Conservation (phyloP, 2,329 filamentous ascomycete genomes). For the Curvularia hawaiiensis region DNA sequence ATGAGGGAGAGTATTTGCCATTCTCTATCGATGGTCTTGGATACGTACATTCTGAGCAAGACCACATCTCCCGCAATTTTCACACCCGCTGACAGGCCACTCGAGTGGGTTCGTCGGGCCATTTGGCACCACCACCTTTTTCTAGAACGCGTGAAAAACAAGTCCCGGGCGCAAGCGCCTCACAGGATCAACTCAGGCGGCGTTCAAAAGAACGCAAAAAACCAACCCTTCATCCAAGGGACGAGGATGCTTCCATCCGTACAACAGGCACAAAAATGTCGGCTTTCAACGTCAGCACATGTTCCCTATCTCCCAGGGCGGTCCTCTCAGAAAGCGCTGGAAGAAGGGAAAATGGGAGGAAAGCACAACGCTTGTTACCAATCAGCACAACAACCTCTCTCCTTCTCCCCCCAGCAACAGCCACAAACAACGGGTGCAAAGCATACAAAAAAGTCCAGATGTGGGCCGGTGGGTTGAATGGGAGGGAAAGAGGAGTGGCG, state of each 20-base stretch:
- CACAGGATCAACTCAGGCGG: conserved; percentile 42
- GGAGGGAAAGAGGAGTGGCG: conserved; percentile 35
- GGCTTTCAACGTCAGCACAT: conserved; percentile 39
- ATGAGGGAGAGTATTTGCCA: conserved; percentile 27
- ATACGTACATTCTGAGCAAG: conserved; percentile 7
- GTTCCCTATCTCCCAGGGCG: conserved; percentile 12
- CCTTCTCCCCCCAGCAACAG: conserved; percentile 38
- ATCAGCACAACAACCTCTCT: conserved; percentile 44
- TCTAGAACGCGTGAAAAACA: conserved; percentile 20
- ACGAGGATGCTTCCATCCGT: conserved; percentile 47
- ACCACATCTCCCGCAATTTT: conserved; percentile 28
- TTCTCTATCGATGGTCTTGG: conserved; percentile 33
- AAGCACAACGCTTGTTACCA: conserved; percentile 50
- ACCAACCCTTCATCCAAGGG: conserved; percentile 49
- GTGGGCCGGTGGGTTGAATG: conserved; percentile 39
- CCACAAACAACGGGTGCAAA: conserved; percentile 42
- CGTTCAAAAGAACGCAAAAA: conserved; percentile 37
- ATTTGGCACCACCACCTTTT: conserved; percentile 18
- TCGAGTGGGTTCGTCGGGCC: conserved; percentile 17
- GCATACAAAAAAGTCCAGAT: conserved; percentile 35
- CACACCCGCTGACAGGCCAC: conserved; percentile 20
- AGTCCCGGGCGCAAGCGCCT: conserved; percentile 38
- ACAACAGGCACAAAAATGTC: conserved; percentile 46
- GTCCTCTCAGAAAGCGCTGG: conserved; percentile 27
- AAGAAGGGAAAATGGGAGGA: conserved; percentile 35